A percentile compares a stretch with the other conserved stretches of the same genome.
Conservation (phyloP, 805 yeast species). For the Hanseniaspora osmophila region DNA sequence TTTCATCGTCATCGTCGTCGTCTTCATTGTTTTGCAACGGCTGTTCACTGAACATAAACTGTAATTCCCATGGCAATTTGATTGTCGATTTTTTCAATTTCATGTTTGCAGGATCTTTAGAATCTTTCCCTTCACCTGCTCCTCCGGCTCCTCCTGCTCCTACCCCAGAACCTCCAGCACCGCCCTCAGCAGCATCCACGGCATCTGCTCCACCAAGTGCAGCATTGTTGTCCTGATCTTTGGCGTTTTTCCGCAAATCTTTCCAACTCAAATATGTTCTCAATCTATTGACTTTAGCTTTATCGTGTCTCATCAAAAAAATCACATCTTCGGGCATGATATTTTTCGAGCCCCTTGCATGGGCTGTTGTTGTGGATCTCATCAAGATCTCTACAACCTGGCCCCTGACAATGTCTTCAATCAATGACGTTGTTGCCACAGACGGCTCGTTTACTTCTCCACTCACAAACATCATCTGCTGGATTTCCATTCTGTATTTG, state of each 20-base stretch:
- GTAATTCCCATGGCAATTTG: constrained; percentile 88
- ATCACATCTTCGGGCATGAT: constrained; percentile 88
- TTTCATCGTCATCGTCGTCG: constrained; percentile 58
- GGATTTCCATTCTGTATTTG: constrained; percentile 82
- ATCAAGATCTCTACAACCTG: constrained; percentile 79
- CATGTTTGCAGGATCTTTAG: constrained; percentile 32
- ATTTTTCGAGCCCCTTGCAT: constrained; percentile 64
- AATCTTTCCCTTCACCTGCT: constrained; percentile 15
- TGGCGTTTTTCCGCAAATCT: constrained; percentile 77
- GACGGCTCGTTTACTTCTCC: constrained; percentile 96
- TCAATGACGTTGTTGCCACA: constrained; percentile 75
- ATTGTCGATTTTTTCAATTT: constrained; percentile 64
- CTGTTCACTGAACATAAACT: constrained; percentile 85
- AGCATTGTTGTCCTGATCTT: constrained; percentile 47
- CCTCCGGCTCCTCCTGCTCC: constrained; percentile 26
- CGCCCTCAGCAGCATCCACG: constrained; percentile 21
- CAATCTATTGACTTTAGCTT: constrained; percentile 81
- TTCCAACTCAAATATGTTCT: constrained; percentile 93
- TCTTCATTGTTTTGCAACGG: constrained; percentile 60
- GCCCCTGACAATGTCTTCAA: constrained; percentile 88
- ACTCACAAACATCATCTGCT: constrained; percentile 96
- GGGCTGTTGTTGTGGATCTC: constrained; percentile 68
- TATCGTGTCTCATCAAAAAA: constrained; percentile 81
- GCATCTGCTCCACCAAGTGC: constrained; percentile 27
- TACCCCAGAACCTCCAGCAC: too few relatives aligned